phyloP scores from a whole-genome alignment of 805 yeast species.

The Metschnikowia hibisci region DNA sequence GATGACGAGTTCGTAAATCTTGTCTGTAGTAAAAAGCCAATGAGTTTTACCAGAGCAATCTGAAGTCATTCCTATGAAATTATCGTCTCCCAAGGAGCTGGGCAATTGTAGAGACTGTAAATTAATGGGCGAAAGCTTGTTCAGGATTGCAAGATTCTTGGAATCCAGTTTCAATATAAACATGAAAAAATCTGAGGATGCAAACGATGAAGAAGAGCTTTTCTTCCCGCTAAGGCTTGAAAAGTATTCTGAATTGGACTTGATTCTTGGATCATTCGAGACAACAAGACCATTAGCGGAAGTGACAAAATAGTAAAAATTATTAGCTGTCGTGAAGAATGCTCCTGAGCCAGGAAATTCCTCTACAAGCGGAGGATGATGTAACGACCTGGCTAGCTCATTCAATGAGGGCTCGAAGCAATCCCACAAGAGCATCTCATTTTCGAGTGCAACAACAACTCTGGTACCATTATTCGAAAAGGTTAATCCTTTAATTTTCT shows the following conservation, averaged over 20 bases:
- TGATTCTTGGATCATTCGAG: slow-evolving; percentile 32
- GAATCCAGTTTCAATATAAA: slow-evolving; percentile 18
- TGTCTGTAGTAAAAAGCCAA: slow-evolving; percentile 66
- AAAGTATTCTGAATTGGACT: slow-evolving; percentile 17
- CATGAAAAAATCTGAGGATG: slow-evolving; percentile 31
- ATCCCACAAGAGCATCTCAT: slow-evolving; percentile 28
- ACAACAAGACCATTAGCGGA: slow-evolving; percentile 16
- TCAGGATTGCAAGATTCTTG: slow-evolving; percentile 22
- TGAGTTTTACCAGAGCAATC: slow-evolving; percentile 48
- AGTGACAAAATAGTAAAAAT: slow-evolving; percentile 10
- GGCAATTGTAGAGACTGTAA: slow-evolving; percentile 7
- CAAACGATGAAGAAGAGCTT: slow-evolving; percentile 8
- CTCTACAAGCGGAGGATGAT: slow-evolving; percentile 5
- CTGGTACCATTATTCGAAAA: slow-evolving; percentile 21
- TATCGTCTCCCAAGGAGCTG: slow-evolving; percentile 2
- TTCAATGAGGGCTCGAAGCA: slow-evolving; percentile 27
- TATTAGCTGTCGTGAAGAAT: not conserved
- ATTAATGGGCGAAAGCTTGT: slow-evolving; percentile 25
- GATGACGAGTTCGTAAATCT: slow-evolving; percentile 68
- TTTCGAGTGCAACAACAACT: slow-evolving; percentile 22
- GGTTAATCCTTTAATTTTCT: slow-evolving; percentile 18
- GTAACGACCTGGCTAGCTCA: slow-evolving; percentile 29
- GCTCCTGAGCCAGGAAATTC: not conserved
- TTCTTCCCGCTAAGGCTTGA: slow-evolving; percentile 8
- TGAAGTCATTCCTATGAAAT: slow-evolving; percentile 27